phyloP scores from a whole-genome alignment of 2,329 filamentous ascomycete species.

The Diaporthe vexans region DNA sequence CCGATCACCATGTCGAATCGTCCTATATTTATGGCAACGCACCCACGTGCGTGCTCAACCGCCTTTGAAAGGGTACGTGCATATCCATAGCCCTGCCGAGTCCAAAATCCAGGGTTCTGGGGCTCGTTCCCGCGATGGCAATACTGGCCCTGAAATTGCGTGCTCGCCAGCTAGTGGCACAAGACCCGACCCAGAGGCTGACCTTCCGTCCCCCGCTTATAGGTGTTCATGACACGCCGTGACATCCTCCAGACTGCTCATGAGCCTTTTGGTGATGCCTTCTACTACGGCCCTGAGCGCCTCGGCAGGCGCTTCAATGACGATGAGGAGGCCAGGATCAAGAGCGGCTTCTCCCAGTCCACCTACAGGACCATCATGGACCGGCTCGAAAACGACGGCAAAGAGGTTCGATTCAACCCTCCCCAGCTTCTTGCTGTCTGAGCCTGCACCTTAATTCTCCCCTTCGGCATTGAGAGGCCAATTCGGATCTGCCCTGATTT shows the following conservation, averaged over 20 bases:
- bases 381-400: conserved; percentile 77
- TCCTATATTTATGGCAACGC: conserved; percentile 92
- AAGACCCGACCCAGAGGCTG: not conserved
- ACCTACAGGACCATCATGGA: conserved; percentile 86
- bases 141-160: conserved; percentile 37
- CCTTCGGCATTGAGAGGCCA: conserved; percentile 9
- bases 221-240: conserved; percentile 97
- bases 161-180: conserved; percentile 38
- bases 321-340: conserved; percentile 68
- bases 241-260: conserved; percentile 87
- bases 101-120: conserved; percentile 35
- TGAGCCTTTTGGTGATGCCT: conserved; percentile 97
- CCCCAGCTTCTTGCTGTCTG: conserved; percentile 38
- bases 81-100: conserved; percentile 32
- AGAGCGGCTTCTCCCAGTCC: conserved; percentile 76
- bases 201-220: conserved; percentile 23
- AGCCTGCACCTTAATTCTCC: conserved; percentile 42
- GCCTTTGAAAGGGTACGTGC: conserved; percentile 90
- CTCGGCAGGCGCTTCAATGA: conserved; percentile 83
- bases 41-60: conserved; percentile 95
- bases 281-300: conserved; percentile 94
- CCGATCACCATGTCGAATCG: conserved; percentile 76
- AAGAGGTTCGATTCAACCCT: conserved; percentile 72
- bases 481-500: not conserved
- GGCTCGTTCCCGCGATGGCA: conserved; percentile 32